phyloP scores from a whole-genome alignment of 768 basidiomycete genomes.

The Serendipita sp. region DNA sequence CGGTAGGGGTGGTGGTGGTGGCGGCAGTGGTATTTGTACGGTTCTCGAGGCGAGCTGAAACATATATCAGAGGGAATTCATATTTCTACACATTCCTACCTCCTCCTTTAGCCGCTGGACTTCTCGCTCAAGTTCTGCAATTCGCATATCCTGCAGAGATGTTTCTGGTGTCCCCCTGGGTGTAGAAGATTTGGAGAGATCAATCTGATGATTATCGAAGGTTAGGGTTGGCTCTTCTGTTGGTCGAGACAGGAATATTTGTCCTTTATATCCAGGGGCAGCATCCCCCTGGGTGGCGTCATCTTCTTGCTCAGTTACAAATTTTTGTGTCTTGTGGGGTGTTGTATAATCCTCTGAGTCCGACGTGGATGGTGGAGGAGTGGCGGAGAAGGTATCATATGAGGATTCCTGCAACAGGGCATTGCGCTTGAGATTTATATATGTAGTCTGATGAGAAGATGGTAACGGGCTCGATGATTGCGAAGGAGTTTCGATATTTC shows the following conservation, averaged over 20 bases:
- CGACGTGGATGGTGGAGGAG: neutral
- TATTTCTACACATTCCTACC: constrained; percentile 19
- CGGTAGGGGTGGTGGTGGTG: constrained; percentile 26
- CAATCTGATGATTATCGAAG: too few species aligned
- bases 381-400: neutral
- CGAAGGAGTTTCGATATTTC: neutral
- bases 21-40: constrained; percentile 10
- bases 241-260: too few species aligned
- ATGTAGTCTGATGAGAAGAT: neutral
- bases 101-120: constrained; percentile 42
- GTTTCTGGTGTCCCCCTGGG: neutral
- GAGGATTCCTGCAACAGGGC: neutral
- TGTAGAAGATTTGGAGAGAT: too few species aligned
- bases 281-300: too few species aligned
- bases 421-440: neutral
- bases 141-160: constrained; percentile 24
- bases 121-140: constrained; percentile 49
- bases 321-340: too few species aligned
- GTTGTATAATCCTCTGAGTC: neutral
- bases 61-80: neutral
- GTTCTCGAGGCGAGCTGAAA: constrained; percentile 32
- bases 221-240: too few species aligned
- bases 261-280: too few species aligned
- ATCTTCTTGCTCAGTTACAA: too few species aligned
- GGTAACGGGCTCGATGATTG: neutral